Conservation (phyloP, 1,284 basidiomycete genomes). For the Marasmius fiardii region DNA sequence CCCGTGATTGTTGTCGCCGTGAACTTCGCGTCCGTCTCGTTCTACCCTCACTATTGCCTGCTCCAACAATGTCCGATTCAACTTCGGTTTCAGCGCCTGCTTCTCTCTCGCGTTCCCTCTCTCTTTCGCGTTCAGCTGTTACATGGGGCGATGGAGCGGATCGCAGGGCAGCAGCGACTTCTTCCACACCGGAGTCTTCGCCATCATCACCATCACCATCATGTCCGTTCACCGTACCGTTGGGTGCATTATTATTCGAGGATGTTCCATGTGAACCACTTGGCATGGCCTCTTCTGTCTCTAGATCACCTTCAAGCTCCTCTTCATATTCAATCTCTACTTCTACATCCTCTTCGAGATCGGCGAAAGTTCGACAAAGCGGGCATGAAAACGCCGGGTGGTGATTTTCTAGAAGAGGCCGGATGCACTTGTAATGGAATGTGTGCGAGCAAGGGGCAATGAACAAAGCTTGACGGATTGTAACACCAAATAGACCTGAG, state of each 20-base stretch:
- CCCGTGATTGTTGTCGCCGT: not conserved
- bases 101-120: slow-evolving; percentile 6
- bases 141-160: slow-evolving; percentile 2
- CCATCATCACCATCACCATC: slow-evolving; percentile 4
- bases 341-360: slow-evolving; percentile 96
- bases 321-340: slow-evolving; percentile 41
- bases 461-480: slow-evolving; percentile 94
- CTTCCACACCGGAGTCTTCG: slow-evolving; percentile 11
- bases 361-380: slow-evolving; percentile 89
- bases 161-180: slow-evolving; percentile 1
- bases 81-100: slow-evolving; percentile 16
- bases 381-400: slow-evolving; percentile 96
- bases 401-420: slow-evolving; percentile 84
- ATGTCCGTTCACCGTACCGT: not conserved
- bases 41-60: not conserved
- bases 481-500: slow-evolving; percentile 85
- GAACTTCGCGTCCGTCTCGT: not conserved
- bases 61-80: slow-evolving; percentile 5
- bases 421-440: slow-evolving; percentile 98
- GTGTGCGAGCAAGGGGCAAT: slow-evolving; percentile 96
- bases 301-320: slow-evolving; percentile 20
- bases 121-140: slow-evolving; percentile 1
- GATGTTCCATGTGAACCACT: not conserved
- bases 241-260: not conserved
- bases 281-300: slow-evolving; percentile 1